Evolutionary conservation across 164 flowering plant genomes (phyloP).

Genomic region (Umbellularia californica): DNA sequence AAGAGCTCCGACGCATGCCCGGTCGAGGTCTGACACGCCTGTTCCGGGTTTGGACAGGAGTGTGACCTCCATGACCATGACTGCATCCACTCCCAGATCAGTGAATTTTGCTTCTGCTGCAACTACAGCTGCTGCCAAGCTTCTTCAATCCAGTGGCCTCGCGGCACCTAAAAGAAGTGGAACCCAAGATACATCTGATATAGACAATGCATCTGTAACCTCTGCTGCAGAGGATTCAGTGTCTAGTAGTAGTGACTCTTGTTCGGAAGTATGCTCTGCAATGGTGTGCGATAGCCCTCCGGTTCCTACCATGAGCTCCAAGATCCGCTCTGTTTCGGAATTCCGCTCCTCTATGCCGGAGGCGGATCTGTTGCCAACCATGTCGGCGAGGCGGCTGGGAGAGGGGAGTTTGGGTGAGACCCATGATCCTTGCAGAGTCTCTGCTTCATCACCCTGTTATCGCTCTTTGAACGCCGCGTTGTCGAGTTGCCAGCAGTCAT

Average conservation of each 20-base stretch:
- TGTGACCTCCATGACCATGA: constrained; percentile 1
- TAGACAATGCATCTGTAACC: not conserved
- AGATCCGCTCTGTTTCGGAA: constrained; percentile 12
- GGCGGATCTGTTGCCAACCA: constrained; percentile 17
- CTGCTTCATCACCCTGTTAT: constrained; percentile 19
- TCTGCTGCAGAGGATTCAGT: not conserved
- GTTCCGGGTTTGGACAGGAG: not conserved
- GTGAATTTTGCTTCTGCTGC: not conserved
- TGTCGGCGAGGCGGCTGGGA: constrained; percentile 14
- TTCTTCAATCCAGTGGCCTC: constrained; percentile 19
- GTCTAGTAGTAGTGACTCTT: constrained; percentile 1
- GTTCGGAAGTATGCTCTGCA: constrained; percentile 6
- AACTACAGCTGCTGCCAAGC: constrained; percentile 26
- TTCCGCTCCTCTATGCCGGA: constrained; percentile 30
- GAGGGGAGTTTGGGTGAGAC: constrained; percentile 3
- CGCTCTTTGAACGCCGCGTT: constrained; percentile 25
- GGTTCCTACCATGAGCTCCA: constrained; percentile 5
- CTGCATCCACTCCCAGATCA: not conserved
- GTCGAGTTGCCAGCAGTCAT: constrained; percentile 17
- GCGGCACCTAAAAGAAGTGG: not conserved
- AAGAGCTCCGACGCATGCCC: constrained; percentile 3
- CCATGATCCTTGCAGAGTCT: constrained; percentile 9
- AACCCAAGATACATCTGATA: not conserved
- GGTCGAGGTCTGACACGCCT: constrained; percentile 25
- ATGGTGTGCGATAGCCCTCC: constrained; percentile 19